Evolutionary conservation across 495 filamentous ascomycete genomes (phyloP).

Genomic region (Trypethelium eluteriae): DNA sequence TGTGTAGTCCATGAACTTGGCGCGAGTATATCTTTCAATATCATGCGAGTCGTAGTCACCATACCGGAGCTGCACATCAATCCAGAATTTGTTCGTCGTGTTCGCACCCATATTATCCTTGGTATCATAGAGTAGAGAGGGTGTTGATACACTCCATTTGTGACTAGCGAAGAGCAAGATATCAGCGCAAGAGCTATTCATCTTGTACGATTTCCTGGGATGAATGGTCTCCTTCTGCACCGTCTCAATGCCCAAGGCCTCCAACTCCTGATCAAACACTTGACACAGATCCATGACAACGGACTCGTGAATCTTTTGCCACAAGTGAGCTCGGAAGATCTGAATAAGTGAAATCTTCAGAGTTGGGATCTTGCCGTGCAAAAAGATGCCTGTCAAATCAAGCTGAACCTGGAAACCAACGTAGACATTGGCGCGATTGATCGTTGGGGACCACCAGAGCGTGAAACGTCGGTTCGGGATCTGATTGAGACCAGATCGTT

Average conservation of each 20-base stretch:
- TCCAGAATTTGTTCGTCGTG: slow-evolving; percentile 98
- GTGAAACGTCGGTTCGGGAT: slow-evolving; percentile 99
- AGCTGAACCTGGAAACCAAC: slow-evolving; percentile 99
- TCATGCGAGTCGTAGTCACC: slow-evolving; percentile 99
- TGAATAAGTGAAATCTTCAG: slow-evolving; percentile 98
- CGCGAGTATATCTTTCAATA: slow-evolving; percentile 93
- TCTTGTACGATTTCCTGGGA: slow-evolving; percentile 99
- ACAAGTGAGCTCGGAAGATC: slow-evolving; percentile 99
- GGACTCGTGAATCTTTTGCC: slow-evolving; percentile 99
- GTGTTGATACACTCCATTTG: slow-evolving; percentile 96
- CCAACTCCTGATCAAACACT: slow-evolving; percentile 97
- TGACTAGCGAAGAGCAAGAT: slow-evolving; percentile 96
- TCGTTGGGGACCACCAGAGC: slow-evolving; percentile 92
- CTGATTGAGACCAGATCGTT: slow-evolving; percentile 96
- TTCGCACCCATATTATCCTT: slow-evolving; percentile 94
- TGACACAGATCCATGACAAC: slow-evolving; percentile 99
- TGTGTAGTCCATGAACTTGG: slow-evolving; percentile 98
- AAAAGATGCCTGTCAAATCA: slow-evolving; percentile 97
- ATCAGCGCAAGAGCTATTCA: slow-evolving; percentile 99
- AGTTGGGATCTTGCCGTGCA: slow-evolving; percentile 98
- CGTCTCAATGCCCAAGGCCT: slow-evolving; percentile 92
- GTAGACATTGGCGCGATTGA: slow-evolving; percentile 70
- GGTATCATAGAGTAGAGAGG: slow-evolving; percentile 88
- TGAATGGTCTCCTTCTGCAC: slow-evolving; percentile 99
- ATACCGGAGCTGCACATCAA: slow-evolving; percentile 96